Conservation (phyloP, 148 eudicot species). For the Chenopodium berlandieri region DNA sequence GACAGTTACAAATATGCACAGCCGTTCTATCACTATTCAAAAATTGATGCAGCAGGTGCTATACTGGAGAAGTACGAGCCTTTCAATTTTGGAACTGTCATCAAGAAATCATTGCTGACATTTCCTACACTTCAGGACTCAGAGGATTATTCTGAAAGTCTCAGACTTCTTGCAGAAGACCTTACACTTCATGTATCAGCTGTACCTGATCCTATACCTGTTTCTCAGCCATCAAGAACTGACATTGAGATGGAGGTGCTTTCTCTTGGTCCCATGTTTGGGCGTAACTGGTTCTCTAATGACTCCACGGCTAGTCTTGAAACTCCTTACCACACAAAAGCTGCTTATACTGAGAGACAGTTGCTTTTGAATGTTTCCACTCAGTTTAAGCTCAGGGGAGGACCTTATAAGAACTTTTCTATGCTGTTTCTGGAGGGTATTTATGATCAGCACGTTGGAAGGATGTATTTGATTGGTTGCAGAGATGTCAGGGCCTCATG, state of each 20-base stretch:
- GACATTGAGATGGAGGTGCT: conserved; percentile 57
- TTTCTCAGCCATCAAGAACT: conserved; percentile 34
- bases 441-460: conserved; percentile 70
- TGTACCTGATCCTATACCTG: conserved; percentile 47
- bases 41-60: conserved; percentile 45
- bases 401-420: conserved; percentile 42
- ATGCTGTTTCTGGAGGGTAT: conserved; percentile 75
- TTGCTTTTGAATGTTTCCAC: conserved; percentile 78
- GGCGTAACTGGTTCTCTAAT: conserved; percentile 40
- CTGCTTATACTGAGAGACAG: conserved; percentile 55
- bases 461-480: conserved; percentile 83
- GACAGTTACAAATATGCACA: conserved; percentile 41
- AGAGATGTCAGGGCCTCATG: conserved; percentile 74
- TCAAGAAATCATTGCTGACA: conserved; percentile 63
- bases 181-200: conserved; percentile 68
- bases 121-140: conserved; percentile 72
- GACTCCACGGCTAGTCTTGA: conserved; percentile 31
- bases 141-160: conserved; percentile 37
- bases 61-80: conserved; percentile 78
- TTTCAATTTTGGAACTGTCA: conserved; percentile 51
- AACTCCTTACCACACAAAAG: conserved; percentile 39
- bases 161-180: conserved; percentile 73
- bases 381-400: conserved; percentile 44
- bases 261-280: conserved; percentile 70
- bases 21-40: conserved; percentile 69